These are phyloP conservation scores for Teratosphaeria gauchensis DNA, from an alignment of 2,329 filamentous ascomycete species.

Conservation along the genomic window DNA sequence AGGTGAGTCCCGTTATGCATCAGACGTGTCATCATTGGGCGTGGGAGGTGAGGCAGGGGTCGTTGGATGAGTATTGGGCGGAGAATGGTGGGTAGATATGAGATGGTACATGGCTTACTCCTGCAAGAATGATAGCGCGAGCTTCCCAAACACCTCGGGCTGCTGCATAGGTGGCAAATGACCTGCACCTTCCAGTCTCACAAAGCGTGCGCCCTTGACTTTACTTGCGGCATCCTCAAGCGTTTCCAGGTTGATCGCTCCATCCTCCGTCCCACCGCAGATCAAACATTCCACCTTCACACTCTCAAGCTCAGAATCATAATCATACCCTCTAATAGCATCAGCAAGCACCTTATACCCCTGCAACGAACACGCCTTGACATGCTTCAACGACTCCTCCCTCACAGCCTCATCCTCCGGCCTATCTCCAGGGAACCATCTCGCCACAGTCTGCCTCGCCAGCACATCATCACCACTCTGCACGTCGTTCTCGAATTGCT, in stretches of 20 bases:
- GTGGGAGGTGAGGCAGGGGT: conserved; percentile 42
- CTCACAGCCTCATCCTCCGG: conserved; percentile 11
- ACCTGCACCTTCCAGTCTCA: conserved; percentile 16
- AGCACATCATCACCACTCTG: conserved; percentile 8
- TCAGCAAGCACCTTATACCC: conserved; percentile 20
- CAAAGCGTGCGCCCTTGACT: conserved; percentile 13
- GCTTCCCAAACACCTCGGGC: conserved; percentile 14
- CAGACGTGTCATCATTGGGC: conserved; percentile 51
- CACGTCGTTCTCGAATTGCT: conserved; percentile 13
- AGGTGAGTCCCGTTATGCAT: conserved; percentile 47
- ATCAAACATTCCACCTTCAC: conserved; percentile 13
- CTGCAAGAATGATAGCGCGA: conserved; percentile 14
- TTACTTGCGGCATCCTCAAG: conserved; percentile 14
- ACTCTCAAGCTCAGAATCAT: conserved; percentile 8
- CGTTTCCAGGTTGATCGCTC: conserved; percentile 9
- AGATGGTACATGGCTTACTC: not conserved
- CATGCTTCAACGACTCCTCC: conserved; percentile 11
- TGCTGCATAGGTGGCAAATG: conserved; percentile 23
- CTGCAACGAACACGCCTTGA: conserved; percentile 12
- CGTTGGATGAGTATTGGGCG: conserved; percentile 41
- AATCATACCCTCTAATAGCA: conserved; percentile 21
- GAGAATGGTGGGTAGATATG: not conserved
- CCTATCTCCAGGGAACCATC: conserved; percentile 17
- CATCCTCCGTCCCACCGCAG: conserved; percentile 16
- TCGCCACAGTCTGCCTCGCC: conserved; percentile 13